Base-by-base conservation (phyloP, 2,329 filamentous ascomycete genomes). In the Keithomyces neogunnii region DNA sequence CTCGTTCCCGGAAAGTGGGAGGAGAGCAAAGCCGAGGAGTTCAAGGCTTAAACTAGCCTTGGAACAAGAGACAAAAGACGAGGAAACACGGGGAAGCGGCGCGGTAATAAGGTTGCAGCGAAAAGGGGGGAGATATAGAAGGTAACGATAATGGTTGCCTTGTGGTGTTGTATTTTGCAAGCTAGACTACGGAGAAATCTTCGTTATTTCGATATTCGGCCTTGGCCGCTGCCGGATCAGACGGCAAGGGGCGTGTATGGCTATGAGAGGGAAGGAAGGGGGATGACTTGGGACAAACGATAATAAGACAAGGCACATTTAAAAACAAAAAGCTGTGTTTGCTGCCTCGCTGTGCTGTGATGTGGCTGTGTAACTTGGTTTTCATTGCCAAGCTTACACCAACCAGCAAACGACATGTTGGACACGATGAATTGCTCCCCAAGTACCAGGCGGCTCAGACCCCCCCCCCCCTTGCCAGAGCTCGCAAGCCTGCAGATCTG, bases 1-100 rank as follows among this genome's bases (percentile, higher is more conserved):
- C 85, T 97, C 45, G 60, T 85, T 56, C 80, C 81, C 35, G 82
- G 82, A 59, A 79, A 76, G 69, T 80, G 78, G 74, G 81, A 82
- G 69, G 73, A 77, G 68, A 79, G 77, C 70, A 77, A 75, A 48
- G 69, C 77, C 49, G 70, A 78, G 69, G 82, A 85, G 71, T 85
- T 84, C 72, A 71, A 73, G 64, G 76, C 62, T 66, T 82, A 77
- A 70, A 60, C 9, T 9, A 50, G 43, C 44, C 29, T 40, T 48
- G 13, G 13, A 10, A 45, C 19, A 28, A 40, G 19, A 45, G 3
- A 45, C 13, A 28, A 44, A 30, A 11, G 26, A 30, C 8, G 13
- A 9, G 26, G 40, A 9, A 28, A 3, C 26, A 44, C 5, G 10
- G 40, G 26, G 11, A 28, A 30, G 9, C 11, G 2, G 40, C 13